Evolutionary conservation across 441 rosid genomes (phyloP).

Genomic region (Arabidopsis lyrata): DNA sequence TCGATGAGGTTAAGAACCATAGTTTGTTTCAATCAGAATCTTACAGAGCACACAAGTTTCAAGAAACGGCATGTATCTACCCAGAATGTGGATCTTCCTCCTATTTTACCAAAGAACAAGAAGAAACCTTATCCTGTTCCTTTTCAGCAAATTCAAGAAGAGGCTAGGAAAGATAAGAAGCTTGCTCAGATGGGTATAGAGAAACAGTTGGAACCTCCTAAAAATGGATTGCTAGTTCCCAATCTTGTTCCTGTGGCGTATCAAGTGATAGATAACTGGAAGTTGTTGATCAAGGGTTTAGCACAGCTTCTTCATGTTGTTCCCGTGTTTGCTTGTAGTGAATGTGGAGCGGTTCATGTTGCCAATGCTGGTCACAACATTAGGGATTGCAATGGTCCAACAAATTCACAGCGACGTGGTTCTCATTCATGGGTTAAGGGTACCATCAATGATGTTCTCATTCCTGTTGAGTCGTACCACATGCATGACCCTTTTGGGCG

Average conservation of each 20-base stretch:
- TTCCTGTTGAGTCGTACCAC: conserved; percentile 75
- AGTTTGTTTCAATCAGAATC: conserved; percentile 51
- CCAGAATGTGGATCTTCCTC: conserved; percentile 87
- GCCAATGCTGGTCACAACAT: conserved; percentile 61
- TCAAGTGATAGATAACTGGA: conserved; percentile 83
- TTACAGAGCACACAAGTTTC: conserved; percentile 32
- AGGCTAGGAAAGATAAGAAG: conserved; percentile 68
- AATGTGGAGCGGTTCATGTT: conserved; percentile 70
- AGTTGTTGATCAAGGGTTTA: conserved; percentile 75
- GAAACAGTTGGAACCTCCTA: conserved; percentile 83
- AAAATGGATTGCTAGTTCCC: conserved; percentile 83
- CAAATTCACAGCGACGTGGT: conserved; percentile 52
- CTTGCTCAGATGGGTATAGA: conserved; percentile 87
- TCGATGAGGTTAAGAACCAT: conserved; percentile 36
- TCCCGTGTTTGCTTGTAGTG: conserved; percentile 87
- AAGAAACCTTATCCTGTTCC: conserved; percentile 91
- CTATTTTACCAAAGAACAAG: conserved; percentile 71
- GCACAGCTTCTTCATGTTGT: conserved; percentile 77
- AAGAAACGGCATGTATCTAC: conserved; percentile 50
- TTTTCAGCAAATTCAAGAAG: conserved; percentile 65
- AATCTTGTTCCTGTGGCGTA: conserved; percentile 77
- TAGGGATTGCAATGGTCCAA: conserved; percentile 59
- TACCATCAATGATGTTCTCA: conserved; percentile 60
- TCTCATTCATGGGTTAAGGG: conserved; percentile 71
- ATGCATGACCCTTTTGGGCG: conserved; percentile 69